Base-by-base conservation (phyloP, 2,329 filamentous ascomycete genomes). In the Penicillium janthinellum region DNA sequence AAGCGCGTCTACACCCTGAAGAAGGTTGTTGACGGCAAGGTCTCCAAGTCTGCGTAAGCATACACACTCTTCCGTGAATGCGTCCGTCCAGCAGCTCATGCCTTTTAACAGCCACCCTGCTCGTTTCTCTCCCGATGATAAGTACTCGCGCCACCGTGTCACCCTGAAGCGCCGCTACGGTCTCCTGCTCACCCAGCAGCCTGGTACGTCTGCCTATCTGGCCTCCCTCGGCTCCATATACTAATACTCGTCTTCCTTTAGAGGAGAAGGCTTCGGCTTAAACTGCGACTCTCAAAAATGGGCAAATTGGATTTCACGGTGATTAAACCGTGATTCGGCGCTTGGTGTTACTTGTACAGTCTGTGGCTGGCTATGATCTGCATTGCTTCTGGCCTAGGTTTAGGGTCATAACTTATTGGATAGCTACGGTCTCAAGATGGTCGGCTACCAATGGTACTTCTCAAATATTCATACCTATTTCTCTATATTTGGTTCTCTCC, bases 51-150 rank as follows among this genome's bases (percentile, higher is more conserved):
- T 56, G 95, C 95, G 62, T 64, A 64, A 56, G 59, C 25, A 35
- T 39, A 39, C 25, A 34, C 17, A 25, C 5, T 2, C 6, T 31
- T 12, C 5, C 44, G 3, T 34, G 6, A 2, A 22, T 15, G 12
- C 15, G 8, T 28, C 14, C 10, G 34, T 4, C 12, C 20, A 47
- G 10, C 20, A 15, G 35, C 56, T 58, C 17, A 58, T 44, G 17
- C 12, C 20, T 20, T 20, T 49, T 20, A 11, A 59, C 37, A 64
- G 62, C 58, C 94, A 98, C 82, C 94, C 95, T 49, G 95, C 95
- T 45, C 86, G 95, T 69, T 99, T 98, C 84, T 96, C 92, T 49
- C 95, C 95, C 65, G 95, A 99, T 81, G 95, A 99, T 84, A 96
- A 97, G 84, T 98, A 96, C 86, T 96, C 92, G 73, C 83, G 86